Conservation (phyloP, 495 filamentous ascomycete genomes). For the Talaromyces trachyspermus region DNA sequence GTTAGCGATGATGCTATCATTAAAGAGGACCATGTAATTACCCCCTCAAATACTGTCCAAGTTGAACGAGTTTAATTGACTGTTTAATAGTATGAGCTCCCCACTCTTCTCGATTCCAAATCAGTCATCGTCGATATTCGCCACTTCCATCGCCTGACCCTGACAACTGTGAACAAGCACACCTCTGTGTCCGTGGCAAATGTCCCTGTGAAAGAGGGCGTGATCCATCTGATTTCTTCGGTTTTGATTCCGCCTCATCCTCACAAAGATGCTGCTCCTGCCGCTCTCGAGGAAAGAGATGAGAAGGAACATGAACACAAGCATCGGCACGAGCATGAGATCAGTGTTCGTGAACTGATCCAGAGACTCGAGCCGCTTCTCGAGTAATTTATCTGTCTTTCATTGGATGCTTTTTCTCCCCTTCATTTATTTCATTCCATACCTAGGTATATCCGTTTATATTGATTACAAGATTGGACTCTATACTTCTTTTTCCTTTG, state of each 20-base stretch:
- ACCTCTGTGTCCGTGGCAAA: constrained; percentile 26
- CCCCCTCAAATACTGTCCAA: too few relatives aligned
- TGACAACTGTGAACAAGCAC: constrained; percentile 9
- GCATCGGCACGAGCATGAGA: not conserved
- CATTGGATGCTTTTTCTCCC: not conserved
- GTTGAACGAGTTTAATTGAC: not conserved
- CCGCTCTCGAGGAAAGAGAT: not conserved
- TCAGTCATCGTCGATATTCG: constrained; percentile 5
- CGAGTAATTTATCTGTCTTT: not conserved
- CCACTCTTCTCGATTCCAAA: not conserved
- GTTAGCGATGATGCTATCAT: not conserved
- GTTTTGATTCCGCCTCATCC: constrained; percentile 6
- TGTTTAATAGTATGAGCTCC: constrained; percentile 3
- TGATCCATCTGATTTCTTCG: constrained; percentile 4
- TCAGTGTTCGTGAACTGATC: constrained; percentile 4
- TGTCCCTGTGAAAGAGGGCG: constrained; percentile 10
- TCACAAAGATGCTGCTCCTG: not conserved
- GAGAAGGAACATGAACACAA: not conserved
- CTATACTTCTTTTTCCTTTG: not conserved
- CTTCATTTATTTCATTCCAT: not conserved
- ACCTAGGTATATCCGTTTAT: too few relatives aligned
- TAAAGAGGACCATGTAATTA: constrained; percentile 4
- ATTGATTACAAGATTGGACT: too few relatives aligned
- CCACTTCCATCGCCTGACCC: constrained; percentile 3
- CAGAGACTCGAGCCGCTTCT: constrained; percentile 3